Evolutionary conservation across 768 basidiomycete genomes (phyloP), one percentile per base, ranked within the genome.

Genomic region (Leccinum ochraceum): DNA sequence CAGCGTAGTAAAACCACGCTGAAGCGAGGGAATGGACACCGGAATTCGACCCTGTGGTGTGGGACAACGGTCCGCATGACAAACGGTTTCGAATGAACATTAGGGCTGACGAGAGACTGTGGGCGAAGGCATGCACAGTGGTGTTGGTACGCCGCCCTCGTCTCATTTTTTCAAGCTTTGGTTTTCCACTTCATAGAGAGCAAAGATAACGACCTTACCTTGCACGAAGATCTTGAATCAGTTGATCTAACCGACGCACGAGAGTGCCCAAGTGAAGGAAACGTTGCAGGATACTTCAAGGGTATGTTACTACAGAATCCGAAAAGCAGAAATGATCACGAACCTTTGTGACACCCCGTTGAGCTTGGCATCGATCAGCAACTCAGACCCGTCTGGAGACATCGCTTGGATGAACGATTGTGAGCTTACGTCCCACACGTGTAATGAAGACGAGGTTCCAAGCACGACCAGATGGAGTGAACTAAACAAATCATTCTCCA

Each of bases 261-360:
- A 86, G 70, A 1, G 84, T 85, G 7, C 92, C 92, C 53, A 94
- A 86, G 7, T 77, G 80, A 32, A 90, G 61, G 71, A 93, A 93
- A 6, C 87, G 81, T 39, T 76, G 72, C 24, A 86, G 71, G 6
- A 89, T 69, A 70, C 90, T 92, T 60, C 17, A 26, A 54, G 2
- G 26, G 58, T 26, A 10, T 7, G 48, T 68, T 30, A 61, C 34
- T 32, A 13, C 51, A 44, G 10, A 46, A 30, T 16, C 53, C 46
- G 26, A 42, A 16, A 28, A 22, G 49, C 13, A 49, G 17, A 28
- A 74, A 46, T 30, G 11, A 54, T 57, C 11, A 53, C 67, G 28
- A 53, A 87, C 91, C 89, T 90, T 56, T 67, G 64, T 63, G 83
- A 86, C 13, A 87, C 74, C 6, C 78, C 66, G 55, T 84, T 80